phyloP scores from a whole-genome alignment of 2,329 filamentous ascomycete genomes.

The Colletotrichum lini region DNA sequence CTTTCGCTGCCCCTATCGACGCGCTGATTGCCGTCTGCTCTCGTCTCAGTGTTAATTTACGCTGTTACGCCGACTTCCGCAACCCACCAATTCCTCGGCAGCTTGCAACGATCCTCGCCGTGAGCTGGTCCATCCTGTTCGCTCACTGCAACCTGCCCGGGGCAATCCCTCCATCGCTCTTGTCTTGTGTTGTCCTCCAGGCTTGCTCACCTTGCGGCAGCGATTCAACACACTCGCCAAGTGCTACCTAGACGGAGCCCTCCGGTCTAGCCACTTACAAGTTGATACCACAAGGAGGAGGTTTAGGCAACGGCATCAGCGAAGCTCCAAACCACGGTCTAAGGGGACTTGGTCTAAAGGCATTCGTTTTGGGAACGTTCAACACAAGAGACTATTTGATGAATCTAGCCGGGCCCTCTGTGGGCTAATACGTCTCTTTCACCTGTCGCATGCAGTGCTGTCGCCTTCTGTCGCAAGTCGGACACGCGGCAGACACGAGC shows the following conservation, averaged over 20 bases:
- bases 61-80: constrained; percentile 24
- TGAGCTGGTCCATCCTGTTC: background rate
- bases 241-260: background rate
- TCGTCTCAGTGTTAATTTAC: background rate
- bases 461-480: constrained; percentile 9
- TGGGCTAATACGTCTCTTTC: constrained; percentile 2
- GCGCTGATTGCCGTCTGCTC: background rate
- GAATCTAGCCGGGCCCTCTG: background rate
- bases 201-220: background rate
- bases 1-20: constrained; percentile 22
- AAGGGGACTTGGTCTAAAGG: constrained; percentile 11
- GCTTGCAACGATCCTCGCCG: background rate
- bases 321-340: constrained; percentile 5
- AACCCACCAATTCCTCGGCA: background rate
- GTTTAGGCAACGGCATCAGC: constrained; percentile 4
- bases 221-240: constrained; percentile 4
- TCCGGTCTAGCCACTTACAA: constrained; percentile 1
- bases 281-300: constrained; percentile 5
- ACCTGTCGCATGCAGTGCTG: constrained; percentile 7
- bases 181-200: background rate
- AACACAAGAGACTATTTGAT: background rate
- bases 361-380: background rate
- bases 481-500: constrained; percentile 23
- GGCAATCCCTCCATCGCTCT: background rate
- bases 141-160: background rate